Evolutionary conservation across 106 monocot genomes (phyloP), one percentile per base, ranked within the genome.

Genomic region (Vanilla planifolia): DNA sequence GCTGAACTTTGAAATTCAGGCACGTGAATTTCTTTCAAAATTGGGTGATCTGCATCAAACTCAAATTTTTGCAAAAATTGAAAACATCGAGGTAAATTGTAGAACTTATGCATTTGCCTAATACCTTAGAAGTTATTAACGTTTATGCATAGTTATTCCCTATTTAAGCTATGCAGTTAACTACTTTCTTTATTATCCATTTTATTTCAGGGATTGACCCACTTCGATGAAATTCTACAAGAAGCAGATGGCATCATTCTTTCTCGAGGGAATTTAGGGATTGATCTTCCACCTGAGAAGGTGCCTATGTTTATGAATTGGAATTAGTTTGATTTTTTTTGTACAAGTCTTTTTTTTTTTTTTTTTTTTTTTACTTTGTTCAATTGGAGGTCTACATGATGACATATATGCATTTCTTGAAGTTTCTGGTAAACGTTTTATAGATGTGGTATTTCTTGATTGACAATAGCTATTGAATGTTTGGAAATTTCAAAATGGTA

Each of bases 241-340:
- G 91, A 79, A 77, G 86, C 90, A 29, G 90, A 96, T 84, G 95
- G 95, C 41, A 91, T 96, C 40, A 87, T 96, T 62, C 86, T 96
- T 65, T 90, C 95, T 39, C 80, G 90, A 64, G 95, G 95, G 24
- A 96, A 89, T 66, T 61, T 96, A 15, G 95, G 95, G 59, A 84
- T 96, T 47, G 95, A 96, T 79, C 87, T 96, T 22, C 95, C 95
- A 60, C 86, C 90, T 47, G 95, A 96, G 62, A 96, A 96, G 84
- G 95, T 96, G 35, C 27, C 8, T 15, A n/a, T n/a, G n/a, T n/a
- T n/a, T n/a, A n/a, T n/a, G n/a, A n/a, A n/a, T n/a, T n/a, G n/a
- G n/a, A n/a, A 20, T 16, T 4, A 29, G 16, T 20, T 43, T 21
- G 46, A 10, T n/a, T 40, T 46, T 15, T 28, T 32, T 22, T 41